Evolutionary conservation across 177 flowering plant genomes (phyloP).

Genomic region (Vitis hybrid): DNA sequence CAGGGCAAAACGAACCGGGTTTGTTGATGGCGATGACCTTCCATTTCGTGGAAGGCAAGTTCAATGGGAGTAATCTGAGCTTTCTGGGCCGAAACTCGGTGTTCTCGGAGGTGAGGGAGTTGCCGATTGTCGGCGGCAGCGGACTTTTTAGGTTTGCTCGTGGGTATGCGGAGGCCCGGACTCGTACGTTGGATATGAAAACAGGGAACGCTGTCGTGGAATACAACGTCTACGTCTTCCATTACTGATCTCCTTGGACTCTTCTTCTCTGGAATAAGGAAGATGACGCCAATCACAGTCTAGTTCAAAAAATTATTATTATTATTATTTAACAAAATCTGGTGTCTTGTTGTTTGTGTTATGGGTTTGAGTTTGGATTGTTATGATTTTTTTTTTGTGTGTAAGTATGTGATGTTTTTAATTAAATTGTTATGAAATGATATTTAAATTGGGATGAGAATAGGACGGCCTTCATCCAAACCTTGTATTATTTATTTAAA

Average conservation of each 20-base stretch:
- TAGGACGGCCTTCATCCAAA: not conserved
- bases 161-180: not conserved
- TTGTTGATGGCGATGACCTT: slow-evolving; percentile 19
- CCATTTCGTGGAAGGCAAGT: slow-evolving; percentile 22
- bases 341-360: no score
- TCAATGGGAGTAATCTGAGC: slow-evolving; percentile 10
- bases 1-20: slow-evolving; percentile 2
- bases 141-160: slow-evolving; percentile 9
- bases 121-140: slow-evolving; percentile 30
- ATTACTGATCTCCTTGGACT: not conserved
- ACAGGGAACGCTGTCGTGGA: not conserved
- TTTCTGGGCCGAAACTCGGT: slow-evolving; percentile 18
- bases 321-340: no score
- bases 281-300: no score
- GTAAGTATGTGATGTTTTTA: no score
- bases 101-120: slow-evolving; percentile 20
- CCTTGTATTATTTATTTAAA: no score
- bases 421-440: no score
- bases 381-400: no score
- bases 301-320: no score
- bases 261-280: not conserved
- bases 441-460: no score
- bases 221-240: not conserved
- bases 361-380: no score
- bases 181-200: not conserved